Evolutionary conservation across 2,329 filamentous ascomycete species (phyloP), one percentile per base, ranked within the genome.

Genomic region (Colletotrichum spaethianum): DNA sequence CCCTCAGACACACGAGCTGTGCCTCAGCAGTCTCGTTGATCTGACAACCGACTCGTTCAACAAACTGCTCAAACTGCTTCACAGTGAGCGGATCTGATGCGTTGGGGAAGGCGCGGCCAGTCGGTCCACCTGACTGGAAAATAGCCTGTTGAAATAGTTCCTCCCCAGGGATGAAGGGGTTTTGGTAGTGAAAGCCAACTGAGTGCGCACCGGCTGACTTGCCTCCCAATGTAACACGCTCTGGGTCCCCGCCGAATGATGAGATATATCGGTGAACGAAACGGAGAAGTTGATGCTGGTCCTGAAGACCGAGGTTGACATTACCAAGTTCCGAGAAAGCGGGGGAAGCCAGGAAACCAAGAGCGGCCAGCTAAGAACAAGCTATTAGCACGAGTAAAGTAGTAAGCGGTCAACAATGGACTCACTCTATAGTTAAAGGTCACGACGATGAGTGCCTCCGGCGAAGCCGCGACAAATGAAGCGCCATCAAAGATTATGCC

Each of bases 181-280:
- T 81, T 42, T 82, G 82, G 42, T 83, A 81, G 59, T 82, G 80
- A 2, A 83, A 80, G 8, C 80, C 82, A 0, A 82, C 80, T 0
- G 82, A 82, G 67, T 83, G 81, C 9, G 79, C 75, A 57, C 90
- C 89, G 0, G 89, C 88, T 12, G 85, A 87, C 71, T 89, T 86
- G 0, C 90, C 89, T 68, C 84, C 85, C 23, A 90, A 83, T 0
- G 87, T 89, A 0, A 91, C 86, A 8, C 85, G 82, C 1, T 77
- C 74, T 0, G 83, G 82, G 63, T 91, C 85, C 3, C 89, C 88
- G 0, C 89, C 88, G 64, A 91, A 91, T 2, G 82, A 77, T 2
- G 78, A 74, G 63, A 91, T 88, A 70, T 91, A 79, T 11, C 81
- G 82, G 60, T 89, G 84, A 0, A 90, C 85, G 82, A 89, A 91